Conservation (phyloP, 2,329 filamentous ascomycete genomes). For the Colletotrichum lentis region DNA sequence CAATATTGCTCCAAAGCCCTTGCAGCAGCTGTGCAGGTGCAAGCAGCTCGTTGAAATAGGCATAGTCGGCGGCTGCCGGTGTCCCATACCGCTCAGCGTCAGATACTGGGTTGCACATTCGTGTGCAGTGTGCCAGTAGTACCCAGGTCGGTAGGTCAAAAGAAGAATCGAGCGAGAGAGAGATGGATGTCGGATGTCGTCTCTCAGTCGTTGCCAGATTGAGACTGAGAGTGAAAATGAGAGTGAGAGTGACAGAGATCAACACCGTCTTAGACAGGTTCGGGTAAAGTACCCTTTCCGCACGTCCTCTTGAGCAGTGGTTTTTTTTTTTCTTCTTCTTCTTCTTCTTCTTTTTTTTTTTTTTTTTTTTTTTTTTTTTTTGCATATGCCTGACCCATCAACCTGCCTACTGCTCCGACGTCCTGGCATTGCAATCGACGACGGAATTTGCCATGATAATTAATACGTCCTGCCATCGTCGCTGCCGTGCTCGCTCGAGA, state of each 20-base stretch:
- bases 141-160: not conserved
- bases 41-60: not conserved
- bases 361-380: too few species aligned
- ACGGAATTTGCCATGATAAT: not conserved
- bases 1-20: too few species aligned
- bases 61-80: slow-evolving; percentile 16
- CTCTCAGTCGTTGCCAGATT: too few species aligned
- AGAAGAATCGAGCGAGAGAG: slow-evolving; percentile 20
- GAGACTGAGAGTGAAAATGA: too few species aligned
- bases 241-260: too few species aligned
- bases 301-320: not conserved
- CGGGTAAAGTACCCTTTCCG: slow-evolving; percentile 29
- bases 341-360: too few species aligned
- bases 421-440: not conserved
- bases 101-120: slow-evolving; percentile 24
- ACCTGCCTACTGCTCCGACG: not conserved
- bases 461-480: not conserved
- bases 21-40: not conserved
- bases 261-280: too few species aligned
- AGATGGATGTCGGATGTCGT: too few species aligned
- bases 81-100: slow-evolving; percentile 26
- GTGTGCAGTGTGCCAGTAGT: not conserved
- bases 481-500: not conserved
- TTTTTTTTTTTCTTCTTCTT: too few species aligned
- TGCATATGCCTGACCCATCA: not conserved